Base-by-base conservation (phyloP, 352 stramenopile species). In the Pythium plurisporium region DNA sequence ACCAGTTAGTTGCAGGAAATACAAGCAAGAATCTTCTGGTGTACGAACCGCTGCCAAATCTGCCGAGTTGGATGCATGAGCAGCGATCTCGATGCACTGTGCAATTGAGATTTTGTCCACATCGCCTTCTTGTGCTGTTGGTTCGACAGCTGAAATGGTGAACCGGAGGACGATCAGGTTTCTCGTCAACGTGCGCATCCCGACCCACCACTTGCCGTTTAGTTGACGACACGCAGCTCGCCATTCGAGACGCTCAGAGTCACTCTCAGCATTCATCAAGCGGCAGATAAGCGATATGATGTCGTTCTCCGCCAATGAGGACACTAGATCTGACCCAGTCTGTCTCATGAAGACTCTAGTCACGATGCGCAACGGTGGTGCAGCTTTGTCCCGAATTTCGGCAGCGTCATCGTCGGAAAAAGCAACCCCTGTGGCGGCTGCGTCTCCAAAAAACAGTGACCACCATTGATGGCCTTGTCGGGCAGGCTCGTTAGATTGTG, bases 41-140 rank as follows among this genome's bases (percentile, higher is more conserved):
- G 17, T 8, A 15, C 74, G 27, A 73, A 88, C 79, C 50, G 73
- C 74, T 30, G 75, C 76, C 12, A 90, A 69, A 63, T 90, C 79
- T 3, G 67, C 67, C 1, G 73, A 44, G 40, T 74, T 73, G 10
- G 77, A 86, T n/a, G 77, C 73, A 43, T 88, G 69, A 9, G 85
- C 59, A 8, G 62, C 67, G 3, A 86, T 40, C 37, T 86, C 75
- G 30, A 86, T 62, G 38, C 41, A 59, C 22, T 64, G 53, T 11
- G 71, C 59, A 38, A 26, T 30, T 8, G 69, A 56, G 26, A 53
- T 52, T 17, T 67, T 50, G 11, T 44, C 64, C 2, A 54, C 40
- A 46, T 37, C 14, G 15, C 38, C 4, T 46, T 37, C 17, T 34
- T 25, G 2, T 12, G 58, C 44, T 2, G 31, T 15, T 14, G 51